Percentiles rank a stretch among this genome's conserved stretches.
Evolutionary conservation across 164 flowering plant species (phyloP).

Genomic region (Magnolia sinica): DNA sequence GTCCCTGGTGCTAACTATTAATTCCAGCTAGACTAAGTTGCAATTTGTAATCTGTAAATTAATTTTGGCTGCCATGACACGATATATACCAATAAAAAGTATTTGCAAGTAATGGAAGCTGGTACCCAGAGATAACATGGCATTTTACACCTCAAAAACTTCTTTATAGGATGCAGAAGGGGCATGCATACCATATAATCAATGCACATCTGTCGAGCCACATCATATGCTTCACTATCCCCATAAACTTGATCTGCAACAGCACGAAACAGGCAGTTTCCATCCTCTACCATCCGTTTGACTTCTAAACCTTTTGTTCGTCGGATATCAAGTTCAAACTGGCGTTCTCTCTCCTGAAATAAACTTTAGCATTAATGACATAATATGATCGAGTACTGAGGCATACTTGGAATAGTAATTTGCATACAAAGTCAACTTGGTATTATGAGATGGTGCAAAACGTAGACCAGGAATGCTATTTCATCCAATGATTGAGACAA

Average conservation of each 20-base stretch:
- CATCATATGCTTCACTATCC: slow-evolving; percentile 81
- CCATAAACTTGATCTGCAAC: slow-evolving; percentile 99
- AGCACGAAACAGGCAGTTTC: slow-evolving; percentile 98
- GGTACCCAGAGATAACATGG: no score
- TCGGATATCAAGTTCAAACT: slow-evolving; percentile 85
- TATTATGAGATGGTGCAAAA: neutral
- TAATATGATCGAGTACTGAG: neutral
- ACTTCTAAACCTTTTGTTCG: slow-evolving; percentile 84
- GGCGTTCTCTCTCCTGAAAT: slow-evolving; percentile 85
- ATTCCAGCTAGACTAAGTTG: neutral
- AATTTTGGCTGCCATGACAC: no score
- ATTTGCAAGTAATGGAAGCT: no score
- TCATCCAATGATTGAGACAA: neutral
- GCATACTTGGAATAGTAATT: neutral
- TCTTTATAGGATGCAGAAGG: neutral
- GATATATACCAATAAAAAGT: no score
- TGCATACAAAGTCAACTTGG: neutral
- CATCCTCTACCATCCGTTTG: slow-evolving; percentile 88
- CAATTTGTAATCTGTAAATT: no score
- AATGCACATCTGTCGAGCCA: slow-evolving; percentile 91
- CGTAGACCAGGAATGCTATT: neutral
- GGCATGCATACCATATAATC: slow-evolving; percentile 82
- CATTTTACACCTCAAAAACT: neutral
- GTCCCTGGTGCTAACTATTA: neutral
- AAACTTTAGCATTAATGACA: neutral